Evolutionary conservation across 2,329 filamentous ascomycete genomes (phyloP), one percentile per base, ranked within the genome.

Genomic region (Nigrograna mackinnonii): DNA sequence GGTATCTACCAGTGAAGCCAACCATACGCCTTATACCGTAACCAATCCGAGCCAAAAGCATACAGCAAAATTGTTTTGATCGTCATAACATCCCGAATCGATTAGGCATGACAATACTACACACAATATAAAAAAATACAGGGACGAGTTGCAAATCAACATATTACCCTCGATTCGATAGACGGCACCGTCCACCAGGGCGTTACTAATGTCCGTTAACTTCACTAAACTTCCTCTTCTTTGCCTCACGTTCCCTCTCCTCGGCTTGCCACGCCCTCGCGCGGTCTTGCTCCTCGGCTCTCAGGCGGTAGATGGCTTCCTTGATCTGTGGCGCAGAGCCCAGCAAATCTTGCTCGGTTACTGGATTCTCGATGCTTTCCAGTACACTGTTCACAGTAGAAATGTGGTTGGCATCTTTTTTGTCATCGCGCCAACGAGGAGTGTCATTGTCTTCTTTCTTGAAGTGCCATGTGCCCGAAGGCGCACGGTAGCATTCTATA

Each of bases 341-440:
- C 34, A 91, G 78, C 22, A 99, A 76, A 61, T 99, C 91, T 43
- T 88, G 78, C 69, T 96, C 84, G 0, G 83, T 87, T 9, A 99
- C 90, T 2, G 84, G 84, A 59, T 96, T 90, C 47, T 84, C 79
- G 55, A 99, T 97, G 68, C 89, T 95, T 52, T 92, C 86, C 45
- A 96, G 79, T 4, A 99, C 94, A 64, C 87, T 95, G 19, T 84
- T 77, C 2, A 96, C 89, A 0, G 89, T 92, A 14, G 76, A 84
- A 46, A 88, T 86, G 69, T 97, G 91, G 60, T 99, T 99, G 0
- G 89, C 91, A 54, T 96, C 87, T 20, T 78, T 76, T 72, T 99
- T 99, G 69, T 99, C 94, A 60, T 97, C 91, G 39, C 94, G 81
- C 69, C 96, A 92, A 21, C 91, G 84, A 55, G 94, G 86, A 16